phyloP scores from a whole-genome alignment of 306 rosid genomes.

The Oemleria cerasiformis region DNA sequence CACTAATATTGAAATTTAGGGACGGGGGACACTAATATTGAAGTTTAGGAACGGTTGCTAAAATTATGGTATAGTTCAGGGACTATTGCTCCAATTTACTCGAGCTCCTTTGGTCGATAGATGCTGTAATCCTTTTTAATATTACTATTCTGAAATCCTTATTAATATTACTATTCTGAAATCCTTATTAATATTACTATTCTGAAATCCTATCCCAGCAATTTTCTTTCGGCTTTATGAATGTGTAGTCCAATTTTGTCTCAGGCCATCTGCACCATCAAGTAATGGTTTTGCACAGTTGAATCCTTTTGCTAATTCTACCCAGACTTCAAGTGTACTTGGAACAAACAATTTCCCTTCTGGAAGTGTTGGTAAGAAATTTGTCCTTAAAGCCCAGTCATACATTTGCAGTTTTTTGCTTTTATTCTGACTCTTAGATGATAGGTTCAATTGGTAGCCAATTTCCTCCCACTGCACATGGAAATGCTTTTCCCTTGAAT shows the following conservation, averaged over 20 bases:
- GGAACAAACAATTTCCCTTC: slow-evolving; percentile 27
- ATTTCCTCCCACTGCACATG: slow-evolving; percentile 32
- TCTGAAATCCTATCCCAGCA: background rate
- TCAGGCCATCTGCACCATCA: slow-evolving; percentile 54
- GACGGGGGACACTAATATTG: no score
- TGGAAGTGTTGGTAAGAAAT: slow-evolving; percentile 26
- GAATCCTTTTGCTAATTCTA: slow-evolving; percentile 30
- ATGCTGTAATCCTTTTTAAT: background rate
- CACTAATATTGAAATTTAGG: no score
- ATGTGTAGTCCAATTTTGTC: slow-evolving; percentile 12
- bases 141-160: no score
- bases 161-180: background rate
- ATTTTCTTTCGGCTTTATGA: background rate
- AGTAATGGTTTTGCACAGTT: slow-evolving; percentile 34
- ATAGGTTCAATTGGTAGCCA: slow-evolving; percentile 31
- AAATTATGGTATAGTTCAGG: no score
- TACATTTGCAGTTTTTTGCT: background rate
- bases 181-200: background rate
- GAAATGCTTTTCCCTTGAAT: slow-evolving; percentile 38
- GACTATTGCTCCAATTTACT: no score
- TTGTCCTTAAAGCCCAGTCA: background rate
- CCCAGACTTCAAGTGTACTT: slow-evolving; percentile 25
- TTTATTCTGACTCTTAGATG: slow-evolving; percentile 11
- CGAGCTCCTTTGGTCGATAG: background rate
- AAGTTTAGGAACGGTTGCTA: no score